phyloP scores from a whole-genome alignment of 176 grass and related monocot genomes.

The Typha latifolia region DNA sequence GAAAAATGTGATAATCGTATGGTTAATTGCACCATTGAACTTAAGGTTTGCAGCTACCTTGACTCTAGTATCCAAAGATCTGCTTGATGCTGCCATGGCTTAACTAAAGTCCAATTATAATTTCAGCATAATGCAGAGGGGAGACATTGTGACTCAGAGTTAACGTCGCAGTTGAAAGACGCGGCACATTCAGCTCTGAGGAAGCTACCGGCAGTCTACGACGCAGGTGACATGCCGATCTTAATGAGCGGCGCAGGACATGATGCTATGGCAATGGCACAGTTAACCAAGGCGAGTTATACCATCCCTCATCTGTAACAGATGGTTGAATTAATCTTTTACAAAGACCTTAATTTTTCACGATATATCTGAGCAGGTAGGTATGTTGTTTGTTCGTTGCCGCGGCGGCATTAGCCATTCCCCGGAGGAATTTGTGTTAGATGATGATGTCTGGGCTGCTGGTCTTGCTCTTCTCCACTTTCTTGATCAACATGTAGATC shows the following conservation, averaged over 20 bases:
- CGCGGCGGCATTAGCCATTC: slow-evolving; percentile 80
- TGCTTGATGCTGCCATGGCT: neutral
- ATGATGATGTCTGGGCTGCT: slow-evolving; percentile 86
- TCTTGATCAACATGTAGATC: slow-evolving; percentile 34
- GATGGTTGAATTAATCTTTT: neutral
- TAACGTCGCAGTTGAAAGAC: slow-evolving; percentile 48
- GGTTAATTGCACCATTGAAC: slow-evolving; percentile 62
- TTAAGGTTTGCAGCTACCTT: slow-evolving; percentile 33
- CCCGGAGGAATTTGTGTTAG: slow-evolving; percentile 64
- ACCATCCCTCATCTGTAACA: neutral
- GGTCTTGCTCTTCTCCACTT: slow-evolving; percentile 63
- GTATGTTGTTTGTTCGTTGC: slow-evolving; percentile 90
- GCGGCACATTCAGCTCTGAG: slow-evolving; percentile 34
- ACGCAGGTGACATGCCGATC: slow-evolving; percentile 32
- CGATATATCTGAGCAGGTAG: slow-evolving; percentile 31
- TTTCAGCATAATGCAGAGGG: slow-evolving; percentile 69
- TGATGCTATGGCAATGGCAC: slow-evolving; percentile 88
- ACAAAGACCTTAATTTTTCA: neutral
- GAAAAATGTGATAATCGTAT: slow-evolving; percentile 53
- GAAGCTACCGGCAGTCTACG: slow-evolving; percentile 11
- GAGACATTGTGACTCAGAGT: slow-evolving; percentile 41
- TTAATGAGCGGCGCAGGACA: slow-evolving; percentile 97
- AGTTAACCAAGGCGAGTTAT: slow-evolving; percentile 53
- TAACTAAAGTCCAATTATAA: neutral
- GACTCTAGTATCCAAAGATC: neutral